Percentiles rank a stretch among this genome's conserved stretches.
These are phyloP conservation scores for Claviceps sp. DNA, from an alignment of 2,329 filamentous ascomycete species.

Conservation along the genomic window DNA sequence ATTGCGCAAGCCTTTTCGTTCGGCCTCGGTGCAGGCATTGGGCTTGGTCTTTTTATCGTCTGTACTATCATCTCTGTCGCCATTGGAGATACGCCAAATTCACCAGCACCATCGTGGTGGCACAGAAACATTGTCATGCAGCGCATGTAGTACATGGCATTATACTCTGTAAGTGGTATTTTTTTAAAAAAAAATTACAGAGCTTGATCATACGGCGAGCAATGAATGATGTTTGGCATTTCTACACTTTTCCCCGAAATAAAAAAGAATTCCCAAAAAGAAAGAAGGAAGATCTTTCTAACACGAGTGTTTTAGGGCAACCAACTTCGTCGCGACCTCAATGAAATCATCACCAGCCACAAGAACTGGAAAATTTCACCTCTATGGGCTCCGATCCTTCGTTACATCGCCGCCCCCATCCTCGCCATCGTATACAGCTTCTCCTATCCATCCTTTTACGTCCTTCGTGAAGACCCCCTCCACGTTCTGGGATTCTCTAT, in stretches of 20 bases:
- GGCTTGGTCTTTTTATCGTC: conserved; percentile 36
- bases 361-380: conserved; percentile 42
- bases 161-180: conserved; percentile 36
- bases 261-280: not conserved
- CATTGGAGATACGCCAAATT: conserved; percentile 29
- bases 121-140: conserved; percentile 21
- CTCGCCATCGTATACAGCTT: conserved; percentile 39
- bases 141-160: conserved; percentile 38
- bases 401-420: conserved; percentile 35
- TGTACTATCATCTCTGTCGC: conserved; percentile 25
- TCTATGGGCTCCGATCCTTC: conserved; percentile 36
- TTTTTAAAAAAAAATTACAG: not conserved
- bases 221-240: too few relatives aligned
- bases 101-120: conserved; percentile 28
- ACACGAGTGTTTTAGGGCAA: conserved; percentile 29
- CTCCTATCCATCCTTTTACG: conserved; percentile 35
- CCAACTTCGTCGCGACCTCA: conserved; percentile 41
- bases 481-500: conserved; percentile 36
- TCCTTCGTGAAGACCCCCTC: conserved; percentile 33
- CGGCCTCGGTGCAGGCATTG: conserved; percentile 33
- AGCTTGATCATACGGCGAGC: too few relatives aligned
- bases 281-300: not conserved
- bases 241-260: not conserved
- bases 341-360: conserved; percentile 32
- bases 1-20: conserved; percentile 33